Conservation (phyloP, 2,329 filamentous ascomycete species). For the Beauveria asiatica region DNA sequence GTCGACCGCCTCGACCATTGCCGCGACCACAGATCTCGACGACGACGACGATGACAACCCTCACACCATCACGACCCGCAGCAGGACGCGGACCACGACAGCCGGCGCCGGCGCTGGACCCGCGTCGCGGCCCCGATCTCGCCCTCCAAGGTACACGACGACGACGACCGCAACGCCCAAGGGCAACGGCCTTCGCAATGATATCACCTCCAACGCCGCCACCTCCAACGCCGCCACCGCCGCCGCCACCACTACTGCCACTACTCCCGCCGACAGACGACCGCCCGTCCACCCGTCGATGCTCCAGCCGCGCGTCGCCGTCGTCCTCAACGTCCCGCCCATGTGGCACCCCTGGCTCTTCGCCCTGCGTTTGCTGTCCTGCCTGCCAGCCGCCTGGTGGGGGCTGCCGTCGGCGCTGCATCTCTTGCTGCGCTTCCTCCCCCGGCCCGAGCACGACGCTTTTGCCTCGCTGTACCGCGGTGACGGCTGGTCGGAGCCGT, state of each 20-base stretch:
- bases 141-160: background rate
- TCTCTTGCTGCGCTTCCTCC: slow-evolving; percentile 56
- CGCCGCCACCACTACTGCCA: background rate
- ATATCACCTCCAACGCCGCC: background rate
- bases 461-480: slow-evolving; percentile 15
- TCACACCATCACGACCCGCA: background rate
- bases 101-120: background rate
- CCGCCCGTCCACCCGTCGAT: slow-evolving; percentile 28
- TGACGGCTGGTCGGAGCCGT: slow-evolving; percentile 16
- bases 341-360: slow-evolving; percentile 68
- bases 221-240: background rate
- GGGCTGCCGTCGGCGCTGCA: slow-evolving; percentile 60
- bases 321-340: slow-evolving; percentile 64
- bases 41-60: background rate
- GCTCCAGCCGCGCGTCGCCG: slow-evolving; percentile 69
- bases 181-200: background rate
- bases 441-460: slow-evolving; percentile 21
- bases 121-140: background rate
- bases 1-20: background rate
- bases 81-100: background rate
- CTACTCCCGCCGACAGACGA: background rate
- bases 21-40: background rate
- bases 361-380: slow-evolving; percentile 62
- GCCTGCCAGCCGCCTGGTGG: slow-evolving; percentile 64
- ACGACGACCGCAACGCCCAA: background rate